Evolutionary conservation across 2,329 filamentous ascomycete genomes (phyloP), one percentile per base, ranked within the genome.

Genomic region (Colletotrichum zoysiae): DNA sequence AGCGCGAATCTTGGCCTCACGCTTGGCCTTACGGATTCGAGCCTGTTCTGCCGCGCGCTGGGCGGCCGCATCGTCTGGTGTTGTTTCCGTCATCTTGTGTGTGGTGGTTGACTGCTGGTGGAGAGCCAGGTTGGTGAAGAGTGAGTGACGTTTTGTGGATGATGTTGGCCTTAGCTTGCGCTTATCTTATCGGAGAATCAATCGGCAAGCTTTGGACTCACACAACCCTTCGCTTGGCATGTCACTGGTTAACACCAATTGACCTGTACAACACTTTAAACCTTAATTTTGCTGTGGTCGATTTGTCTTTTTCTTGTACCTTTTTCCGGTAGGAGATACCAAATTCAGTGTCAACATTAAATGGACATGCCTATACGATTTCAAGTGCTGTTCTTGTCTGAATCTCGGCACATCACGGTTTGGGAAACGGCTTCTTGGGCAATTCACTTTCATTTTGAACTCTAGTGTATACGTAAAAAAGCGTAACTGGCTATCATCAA

Each of bases 1-100:
- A 61, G 91, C 89, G 77, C 88, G 89, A 82, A 95, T 90, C 85
- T 95, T 95, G 70, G 92, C 93, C 80, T 94, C 91, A 60, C 93
- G 88, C 50, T 92, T 90, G 80, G 95, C 93, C 81, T 94, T 93
- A 76, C 93, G 91, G 70, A 94, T 85, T 58, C 93, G 90, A 48
- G 91, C 91, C 81, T 94, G 91, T 74, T 92, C 89, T 35, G 86
- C 82, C 3, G 89, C 88, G 73, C 87, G 83, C 71, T 85, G 82
- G 18, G 86, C 84, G 2, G 85, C 86, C 1, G 85, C 84, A 71
- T 88, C 86, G 59, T 85, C 83, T n/a, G 81, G 77, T 18, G 79
- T 80, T 30, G 70, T 20, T 55, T 86, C 84, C 6, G 82, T 79
- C 85, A 87, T 86, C n/a, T 26, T 69, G 61, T 50, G 44, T 66